Evolutionary conservation across 768 basidiomycete genomes (phyloP).

Genomic region (Mycena olivaceomarginata): DNA sequence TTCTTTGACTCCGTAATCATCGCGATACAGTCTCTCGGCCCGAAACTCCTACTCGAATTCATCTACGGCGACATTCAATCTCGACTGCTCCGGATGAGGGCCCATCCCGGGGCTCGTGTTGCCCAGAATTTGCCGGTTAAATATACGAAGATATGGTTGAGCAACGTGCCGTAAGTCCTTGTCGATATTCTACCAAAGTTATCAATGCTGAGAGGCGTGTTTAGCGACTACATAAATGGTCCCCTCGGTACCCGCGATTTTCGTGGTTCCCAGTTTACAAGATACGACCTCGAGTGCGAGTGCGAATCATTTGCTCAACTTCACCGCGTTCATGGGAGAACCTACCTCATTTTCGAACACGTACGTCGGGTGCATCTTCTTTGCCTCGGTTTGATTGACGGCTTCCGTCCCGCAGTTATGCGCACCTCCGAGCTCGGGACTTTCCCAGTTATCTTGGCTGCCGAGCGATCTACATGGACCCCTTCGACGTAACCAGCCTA

Average conservation of each 20-base stretch:
- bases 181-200: neutral
- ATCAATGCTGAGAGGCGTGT: neutral
- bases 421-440: neutral
- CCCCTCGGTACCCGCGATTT: neutral
- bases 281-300: slow-evolving; percentile 7
- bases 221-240: slow-evolving; percentile 16
- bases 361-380: neutral
- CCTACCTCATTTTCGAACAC: neutral
- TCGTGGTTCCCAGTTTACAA: slow-evolving; percentile 9
- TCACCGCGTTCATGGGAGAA: neutral
- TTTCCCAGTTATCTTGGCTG: slow-evolving; percentile 13
- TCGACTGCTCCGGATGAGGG: neutral
- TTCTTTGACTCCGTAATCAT: slow-evolving; percentile 19
- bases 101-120: neutral
- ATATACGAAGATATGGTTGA: slow-evolving; percentile 8
- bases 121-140: neutral
- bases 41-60: neutral
- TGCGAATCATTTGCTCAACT: slow-evolving; percentile 23
- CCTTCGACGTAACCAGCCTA: neutral
- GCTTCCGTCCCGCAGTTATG: neutral
- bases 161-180: slow-evolving; percentile 18
- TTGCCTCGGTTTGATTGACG: neutral
- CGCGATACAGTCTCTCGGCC: neutral
- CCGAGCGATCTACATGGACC: neutral
- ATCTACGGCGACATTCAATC: slow-evolving; percentile 5